These are phyloP conservation scores for Thozetella sp. DNA, from an alignment of 495 filamentous ascomycete genomes.

Conservation along the genomic window DNA sequence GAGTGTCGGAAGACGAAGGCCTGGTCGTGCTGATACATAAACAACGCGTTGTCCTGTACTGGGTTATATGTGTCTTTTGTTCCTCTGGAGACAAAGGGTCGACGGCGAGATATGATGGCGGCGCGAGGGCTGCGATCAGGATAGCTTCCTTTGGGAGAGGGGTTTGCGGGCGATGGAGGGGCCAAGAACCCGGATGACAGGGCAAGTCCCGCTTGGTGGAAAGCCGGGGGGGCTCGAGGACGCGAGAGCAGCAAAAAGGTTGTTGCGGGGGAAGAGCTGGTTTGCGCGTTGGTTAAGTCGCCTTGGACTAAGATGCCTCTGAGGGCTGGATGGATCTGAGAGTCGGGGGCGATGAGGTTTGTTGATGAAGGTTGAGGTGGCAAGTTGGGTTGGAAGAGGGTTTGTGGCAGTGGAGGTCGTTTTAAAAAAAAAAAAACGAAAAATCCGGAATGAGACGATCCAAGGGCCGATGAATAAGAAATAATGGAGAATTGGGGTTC, in stretches of 20 bases:
- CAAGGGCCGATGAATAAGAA: background rate
- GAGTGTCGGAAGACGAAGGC: slow-evolving; percentile 66
- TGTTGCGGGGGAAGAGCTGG: background rate
- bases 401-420: background rate
- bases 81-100: background rate
- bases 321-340: background rate
- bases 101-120: background rate
- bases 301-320: background rate
- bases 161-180: too few relatives aligned
- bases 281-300: background rate
- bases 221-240: too few relatives aligned
- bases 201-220: too few relatives aligned
- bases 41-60: slow-evolving; percentile 45
- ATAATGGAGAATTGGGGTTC: background rate
- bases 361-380: background rate
- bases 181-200: too few relatives aligned
- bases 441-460: background rate
- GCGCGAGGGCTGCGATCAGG: background rate
- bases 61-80: slow-evolving; percentile 12
- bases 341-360: background rate
- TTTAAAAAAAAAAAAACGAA: background rate
- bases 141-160: background rate
- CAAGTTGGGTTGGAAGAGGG: slow-evolving; percentile 1
- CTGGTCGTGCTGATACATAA: slow-evolving; percentile 61
- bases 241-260: too few relatives aligned